Base-by-base conservation (phyloP, 495 filamentous ascomycete species). In the Hamigera avellanea region DNA sequence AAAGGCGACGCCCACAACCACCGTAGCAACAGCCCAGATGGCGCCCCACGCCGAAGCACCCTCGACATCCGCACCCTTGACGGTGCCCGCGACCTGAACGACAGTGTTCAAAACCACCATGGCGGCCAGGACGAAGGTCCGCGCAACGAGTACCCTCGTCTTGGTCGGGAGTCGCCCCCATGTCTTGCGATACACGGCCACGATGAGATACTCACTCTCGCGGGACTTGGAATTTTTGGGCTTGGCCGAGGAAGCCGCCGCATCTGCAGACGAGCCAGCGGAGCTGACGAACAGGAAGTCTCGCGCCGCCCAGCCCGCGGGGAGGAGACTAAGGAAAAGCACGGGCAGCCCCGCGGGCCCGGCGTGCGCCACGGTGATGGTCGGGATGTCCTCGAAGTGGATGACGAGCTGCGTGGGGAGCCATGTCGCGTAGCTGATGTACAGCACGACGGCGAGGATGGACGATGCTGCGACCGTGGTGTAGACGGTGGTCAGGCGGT, bases 231-330 rank as follows among this genome's bases (percentile, higher is more conserved):
- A 62, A 1, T 76, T 66, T 44, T 80, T 62, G 45, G 74, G 45
- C 33, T 62, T 60, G 32, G 66, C 50, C 19, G 50, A 42, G n/a
- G n/a, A n/a, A 10, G 50, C 39, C 6, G 61, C 52, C 12, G 48
- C 49, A 15, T 59, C 64, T 14, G 19, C 33, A n/a, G 33, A n/a
- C 8, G 33, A 16, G 2, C 70, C 70, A 2, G 70, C 62, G 9
- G 74, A 75, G 42, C 77, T 83, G 19, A 75, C 76, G 50, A 93
- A 88, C 37, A 94, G 71, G 53, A 93, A 86, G 32, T 67, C 67
- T 30, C 71, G 67, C 16, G 78, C 76, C 1, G 83, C 81, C 40
- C 71, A 66, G 7, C 86, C 86, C 16, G 73, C 62, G 2, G 74
- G 76, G n/a, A 81, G 48, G 26, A 85, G 56, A 0, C 64, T 59